Evolutionary conservation across 148 eudicot species (phyloP).

Genomic region (Cornus suecica): DNA sequence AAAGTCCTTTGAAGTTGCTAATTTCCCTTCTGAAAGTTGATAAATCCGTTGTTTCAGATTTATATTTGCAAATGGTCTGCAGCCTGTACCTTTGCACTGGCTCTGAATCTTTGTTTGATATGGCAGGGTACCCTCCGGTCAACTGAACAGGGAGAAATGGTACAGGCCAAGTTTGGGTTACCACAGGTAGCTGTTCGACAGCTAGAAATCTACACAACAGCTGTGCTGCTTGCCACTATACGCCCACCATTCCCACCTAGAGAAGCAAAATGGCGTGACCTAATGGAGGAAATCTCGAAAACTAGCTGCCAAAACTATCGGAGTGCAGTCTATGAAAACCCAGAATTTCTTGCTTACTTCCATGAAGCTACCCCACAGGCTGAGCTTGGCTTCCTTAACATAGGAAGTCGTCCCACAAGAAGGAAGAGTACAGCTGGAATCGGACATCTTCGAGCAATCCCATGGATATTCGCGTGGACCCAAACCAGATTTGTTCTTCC

Average conservation of each 20-base stretch:
- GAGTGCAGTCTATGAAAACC: slow-evolving; percentile 75
- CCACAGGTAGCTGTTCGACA: slow-evolving; percentile 78
- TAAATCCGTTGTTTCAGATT: not conserved
- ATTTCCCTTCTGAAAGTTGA: not conserved
- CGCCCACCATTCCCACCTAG: slow-evolving; percentile 83
- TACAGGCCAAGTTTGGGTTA: slow-evolving; percentile 90
- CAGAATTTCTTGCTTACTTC: slow-evolving; percentile 79
- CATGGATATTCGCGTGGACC: slow-evolving; percentile 97
- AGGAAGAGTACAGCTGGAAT: slow-evolving; percentile 64
- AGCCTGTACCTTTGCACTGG: not conserved
- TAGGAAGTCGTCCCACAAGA: slow-evolving; percentile 83
- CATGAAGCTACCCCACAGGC: slow-evolving; percentile 95
- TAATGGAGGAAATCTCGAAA: slow-evolving; percentile 83
- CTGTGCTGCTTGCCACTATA: slow-evolving; percentile 79
- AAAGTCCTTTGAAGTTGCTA: not conserved
- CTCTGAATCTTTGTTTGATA: slow-evolving; percentile 9
- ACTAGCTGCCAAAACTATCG: slow-evolving; percentile 62
- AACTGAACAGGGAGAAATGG: slow-evolving; percentile 98
- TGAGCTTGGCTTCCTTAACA: slow-evolving; percentile 80
- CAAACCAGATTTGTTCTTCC: slow-evolving; percentile 89
- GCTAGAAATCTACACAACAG: slow-evolving; percentile 80
- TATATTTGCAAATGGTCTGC: not conserved
- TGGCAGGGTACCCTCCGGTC: slow-evolving; percentile 78
- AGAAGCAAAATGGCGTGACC: slow-evolving; percentile 73
- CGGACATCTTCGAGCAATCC: slow-evolving; percentile 75